These are phyloP conservation scores for Colletotrichum sp. DNA, from an alignment of 2,329 filamentous ascomycete genomes.

Conservation along the genomic window DNA sequence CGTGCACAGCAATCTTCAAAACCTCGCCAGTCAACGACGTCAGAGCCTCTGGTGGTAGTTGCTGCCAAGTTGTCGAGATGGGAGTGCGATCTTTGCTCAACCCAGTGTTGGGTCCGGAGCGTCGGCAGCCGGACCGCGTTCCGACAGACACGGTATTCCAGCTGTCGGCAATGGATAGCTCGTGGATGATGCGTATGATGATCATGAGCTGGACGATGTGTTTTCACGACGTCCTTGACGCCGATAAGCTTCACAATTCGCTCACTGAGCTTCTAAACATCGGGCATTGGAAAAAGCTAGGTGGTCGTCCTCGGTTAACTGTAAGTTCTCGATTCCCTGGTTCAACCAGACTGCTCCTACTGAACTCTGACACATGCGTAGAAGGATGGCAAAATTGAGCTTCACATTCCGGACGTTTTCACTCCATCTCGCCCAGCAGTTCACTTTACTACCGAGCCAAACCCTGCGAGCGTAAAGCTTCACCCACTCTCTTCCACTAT, in stretches of 20 bases:
- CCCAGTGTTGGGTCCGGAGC: slow-evolving; percentile 3
- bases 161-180: slow-evolving; percentile 33
- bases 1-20: neutral
- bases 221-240: slow-evolving; percentile 53
- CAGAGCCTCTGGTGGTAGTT: neutral
- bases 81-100: neutral
- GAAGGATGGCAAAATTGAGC: slow-evolving; percentile 3
- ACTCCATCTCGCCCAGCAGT: slow-evolving; percentile 8
- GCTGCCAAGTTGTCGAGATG: neutral
- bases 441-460: slow-evolving; percentile 5
- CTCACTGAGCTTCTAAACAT: slow-evolving; percentile 42
- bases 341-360: neutral
- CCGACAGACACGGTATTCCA: slow-evolving; percentile 20
- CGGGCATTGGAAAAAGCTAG: slow-evolving; percentile 51
- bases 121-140: neutral
- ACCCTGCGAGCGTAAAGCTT: neutral
- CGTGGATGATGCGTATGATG: slow-evolving; percentile 34
- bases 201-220: slow-evolving; percentile 38
- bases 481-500: slow-evolving; percentile 11
- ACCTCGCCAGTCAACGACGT: neutral
- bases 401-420: slow-evolving; percentile 6
- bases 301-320: slow-evolving; percentile 41
- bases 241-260: slow-evolving; percentile 37
- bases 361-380: neutral
- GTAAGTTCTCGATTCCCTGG: too few relatives aligned